phyloP scores from a whole-genome alignment of 495 filamentous ascomycete genomes.

The Penicillium herquei region DNA sequence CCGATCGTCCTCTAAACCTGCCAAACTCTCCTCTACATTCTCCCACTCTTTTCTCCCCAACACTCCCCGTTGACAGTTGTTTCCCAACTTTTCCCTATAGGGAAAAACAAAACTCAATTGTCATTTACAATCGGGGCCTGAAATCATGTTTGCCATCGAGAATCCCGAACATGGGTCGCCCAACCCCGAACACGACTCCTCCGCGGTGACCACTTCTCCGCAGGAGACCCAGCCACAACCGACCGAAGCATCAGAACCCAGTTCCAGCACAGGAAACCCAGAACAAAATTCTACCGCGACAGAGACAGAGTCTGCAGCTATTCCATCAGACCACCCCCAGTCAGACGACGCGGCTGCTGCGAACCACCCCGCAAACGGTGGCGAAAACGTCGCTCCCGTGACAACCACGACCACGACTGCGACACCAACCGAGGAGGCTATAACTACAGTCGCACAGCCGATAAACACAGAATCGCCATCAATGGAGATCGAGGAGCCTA shows the following conservation, averaged over 20 bases:
- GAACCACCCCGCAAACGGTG: conserved; percentile 27
- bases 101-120: conserved; percentile 18
- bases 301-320: conserved; percentile 8
- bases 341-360: conserved; percentile 19
- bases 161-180: conserved; percentile 20
- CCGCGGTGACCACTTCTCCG: conserved; percentile 25
- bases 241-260: conserved; percentile 11
- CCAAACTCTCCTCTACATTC: conserved; percentile 8
- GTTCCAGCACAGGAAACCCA: conserved; percentile 4
- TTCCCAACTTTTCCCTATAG: conserved; percentile 1
- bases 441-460: conserved; percentile 14
- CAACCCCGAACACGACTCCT: conserved; percentile 18
- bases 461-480: conserved; percentile 17
- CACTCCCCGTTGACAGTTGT: conserved; percentile 9
- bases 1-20: conserved; percentile 6
- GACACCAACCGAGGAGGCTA: conserved; percentile 16
- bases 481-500: conserved; percentile 36
- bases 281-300: neutral
- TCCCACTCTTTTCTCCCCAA: conserved; percentile 3
- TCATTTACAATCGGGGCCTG: conserved; percentile 11
- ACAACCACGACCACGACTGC: conserved; percentile 18
- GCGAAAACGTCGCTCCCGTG: conserved; percentile 26
- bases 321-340: conserved; percentile 12
- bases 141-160: conserved; percentile 30
- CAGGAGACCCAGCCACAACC: conserved; percentile 17